A percentile compares a stretch with the other conserved stretches of the same genome.
Evolutionary conservation across 169 alveolate species (phyloP).

Genomic region (Perkinsus marinus): DNA sequence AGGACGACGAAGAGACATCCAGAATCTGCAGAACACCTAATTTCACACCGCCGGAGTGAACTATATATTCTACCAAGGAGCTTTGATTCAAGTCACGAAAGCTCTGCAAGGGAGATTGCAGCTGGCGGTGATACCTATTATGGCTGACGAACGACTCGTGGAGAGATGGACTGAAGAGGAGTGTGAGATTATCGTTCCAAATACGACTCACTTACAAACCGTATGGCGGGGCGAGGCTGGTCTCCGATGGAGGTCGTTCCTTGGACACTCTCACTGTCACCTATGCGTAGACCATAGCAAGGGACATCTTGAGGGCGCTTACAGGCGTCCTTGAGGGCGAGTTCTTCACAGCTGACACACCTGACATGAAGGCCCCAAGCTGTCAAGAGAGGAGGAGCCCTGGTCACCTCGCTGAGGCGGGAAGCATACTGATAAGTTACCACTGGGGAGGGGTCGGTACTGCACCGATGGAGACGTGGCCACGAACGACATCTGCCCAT

Average conservation of each 20-base stretch:
- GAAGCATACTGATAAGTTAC: neutral
- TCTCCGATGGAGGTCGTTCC: neutral
- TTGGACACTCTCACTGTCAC: neutral
- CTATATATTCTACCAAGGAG: neutral
- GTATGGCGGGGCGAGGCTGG: neutral
- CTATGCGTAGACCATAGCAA: neutral
- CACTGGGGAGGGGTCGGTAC: neutral
- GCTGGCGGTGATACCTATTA: neutral
- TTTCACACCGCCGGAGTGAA: neutral
- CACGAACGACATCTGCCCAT: neutral
- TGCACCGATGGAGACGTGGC: neutral
- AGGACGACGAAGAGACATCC: neutral
- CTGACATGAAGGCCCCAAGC: neutral
- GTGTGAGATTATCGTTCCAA: neutral
- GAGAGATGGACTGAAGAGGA: neutral
- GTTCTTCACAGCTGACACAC: neutral
- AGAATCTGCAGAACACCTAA: neutral
- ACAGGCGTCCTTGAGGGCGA: neutral
- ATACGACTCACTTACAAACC: neutral
- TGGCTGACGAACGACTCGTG: neutral
- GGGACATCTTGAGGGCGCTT: neutral
- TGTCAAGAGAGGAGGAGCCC: neutral
- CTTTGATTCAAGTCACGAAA: neutral
- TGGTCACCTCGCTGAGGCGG: neutral
- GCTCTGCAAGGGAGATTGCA: neutral